phyloP scores from a whole-genome alignment of 371 early-diverging fungal genomes.

The Batkoa obscura region DNA sequence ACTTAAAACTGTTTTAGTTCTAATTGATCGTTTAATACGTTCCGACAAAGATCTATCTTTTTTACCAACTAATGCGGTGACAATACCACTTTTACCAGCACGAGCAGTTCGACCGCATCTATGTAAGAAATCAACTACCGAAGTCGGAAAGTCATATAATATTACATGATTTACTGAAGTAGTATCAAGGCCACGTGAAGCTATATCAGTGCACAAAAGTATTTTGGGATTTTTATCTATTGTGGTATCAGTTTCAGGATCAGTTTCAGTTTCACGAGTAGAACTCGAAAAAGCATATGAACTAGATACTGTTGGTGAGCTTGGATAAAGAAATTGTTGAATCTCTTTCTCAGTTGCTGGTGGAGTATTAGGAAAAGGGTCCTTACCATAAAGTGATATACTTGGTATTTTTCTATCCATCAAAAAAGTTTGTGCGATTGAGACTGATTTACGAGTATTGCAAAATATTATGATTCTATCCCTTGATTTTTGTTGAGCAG shows the following conservation, averaged over 20 bases:
- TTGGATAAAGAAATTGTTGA: not conserved
- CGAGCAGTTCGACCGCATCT: constrained; percentile 93
- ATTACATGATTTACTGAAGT: constrained; percentile 79
- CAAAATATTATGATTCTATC: constrained; percentile 62
- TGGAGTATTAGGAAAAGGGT: constrained; percentile 9
- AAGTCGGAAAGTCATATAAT: constrained; percentile 85
- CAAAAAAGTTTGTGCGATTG: constrained; percentile 34
- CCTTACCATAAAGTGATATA: constrained; percentile 35
- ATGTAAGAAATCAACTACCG: constrained; percentile 84
- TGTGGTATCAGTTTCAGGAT: constrained; percentile 3
- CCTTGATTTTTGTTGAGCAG: constrained; percentile 15
- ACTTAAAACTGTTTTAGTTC: constrained; percentile 31
- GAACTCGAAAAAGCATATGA: not conserved
- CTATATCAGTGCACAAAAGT: constrained; percentile 86
- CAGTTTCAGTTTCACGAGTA: not conserved
- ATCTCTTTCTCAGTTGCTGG: not conserved
- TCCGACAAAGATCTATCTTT: constrained; percentile 61
- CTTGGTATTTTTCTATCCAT: constrained; percentile 30
- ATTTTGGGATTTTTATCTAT: constrained; percentile 13
- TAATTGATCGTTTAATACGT: constrained; percentile 47
- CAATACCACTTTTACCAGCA: constrained; percentile 66
- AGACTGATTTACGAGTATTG: constrained; percentile 51
- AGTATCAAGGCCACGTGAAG: constrained; percentile 87
- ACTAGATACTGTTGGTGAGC: not conserved
- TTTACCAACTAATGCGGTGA: constrained; percentile 58